Percentiles rank a stretch among this genome's conserved stretches.
Evolutionary conservation across 2,329 filamentous ascomycete genomes (phyloP).

Genomic region (Ceratocystis colombiana): DNA sequence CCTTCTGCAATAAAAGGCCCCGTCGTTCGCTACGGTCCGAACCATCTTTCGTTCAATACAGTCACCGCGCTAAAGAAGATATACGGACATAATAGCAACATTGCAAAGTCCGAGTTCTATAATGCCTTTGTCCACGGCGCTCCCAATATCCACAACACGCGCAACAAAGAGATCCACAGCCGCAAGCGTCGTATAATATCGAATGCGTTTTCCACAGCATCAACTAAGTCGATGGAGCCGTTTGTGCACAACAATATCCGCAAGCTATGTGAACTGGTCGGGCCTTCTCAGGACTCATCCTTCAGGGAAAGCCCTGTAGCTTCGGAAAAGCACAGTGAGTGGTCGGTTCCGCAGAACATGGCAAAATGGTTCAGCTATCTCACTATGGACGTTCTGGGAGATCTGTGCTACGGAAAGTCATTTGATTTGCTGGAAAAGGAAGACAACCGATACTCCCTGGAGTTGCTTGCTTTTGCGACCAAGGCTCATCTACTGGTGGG

Average conservation of each 20-base stretch:
- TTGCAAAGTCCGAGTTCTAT: slow-evolving; percentile 62
- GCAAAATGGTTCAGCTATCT: slow-evolving; percentile 52
- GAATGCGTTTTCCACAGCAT: slow-evolving; percentile 59
- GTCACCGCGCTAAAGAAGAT: slow-evolving; percentile 56
- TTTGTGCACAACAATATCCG: slow-evolving; percentile 56
- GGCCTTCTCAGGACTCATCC: slow-evolving; percentile 29
- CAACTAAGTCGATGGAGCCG: slow-evolving; percentile 57
- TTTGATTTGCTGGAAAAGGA: slow-evolving; percentile 50
- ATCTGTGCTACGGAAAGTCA: slow-evolving; percentile 51
- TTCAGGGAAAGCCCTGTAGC: slow-evolving; percentile 29
- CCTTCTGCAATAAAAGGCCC: slow-evolving; percentile 35
- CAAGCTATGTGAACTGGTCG: slow-evolving; percentile 54
- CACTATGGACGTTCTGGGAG: slow-evolving; percentile 53
- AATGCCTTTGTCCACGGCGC: slow-evolving; percentile 61
- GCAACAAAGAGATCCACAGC: slow-evolving; percentile 58
- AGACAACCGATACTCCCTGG: slow-evolving; percentile 56
- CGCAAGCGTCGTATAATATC: slow-evolving; percentile 61
- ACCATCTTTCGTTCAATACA: slow-evolving; percentile 67
- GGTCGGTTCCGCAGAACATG: slow-evolving; percentile 52
- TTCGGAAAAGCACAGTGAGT: slow-evolving; percentile 29
- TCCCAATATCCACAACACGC: slow-evolving; percentile 62
- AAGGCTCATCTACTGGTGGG: slow-evolving; percentile 58
- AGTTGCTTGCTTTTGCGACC: slow-evolving; percentile 56
- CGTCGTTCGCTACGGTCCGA: slow-evolving; percentile 69
- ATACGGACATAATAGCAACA: slow-evolving; percentile 51